phyloP scores from a whole-genome alignment of 2,329 filamentous ascomycete genomes.

The Apiospora marii region DNA sequence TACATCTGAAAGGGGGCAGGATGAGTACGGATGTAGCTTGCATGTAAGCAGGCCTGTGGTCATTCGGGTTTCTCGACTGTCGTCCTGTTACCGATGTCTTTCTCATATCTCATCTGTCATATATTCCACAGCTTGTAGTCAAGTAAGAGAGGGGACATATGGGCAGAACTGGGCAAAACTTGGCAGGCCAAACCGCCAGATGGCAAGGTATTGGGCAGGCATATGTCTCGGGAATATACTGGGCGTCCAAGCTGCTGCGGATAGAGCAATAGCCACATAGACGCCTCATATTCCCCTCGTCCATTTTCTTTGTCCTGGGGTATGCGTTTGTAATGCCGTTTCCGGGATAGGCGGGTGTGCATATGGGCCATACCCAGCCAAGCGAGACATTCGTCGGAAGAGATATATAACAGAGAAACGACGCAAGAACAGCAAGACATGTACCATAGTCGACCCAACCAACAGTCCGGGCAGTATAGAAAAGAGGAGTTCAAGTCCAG shows the following conservation, averaged over 20 bases:
- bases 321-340: constrained; percentile 20
- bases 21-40: constrained; percentile 7
- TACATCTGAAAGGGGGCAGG: constrained; percentile 14
- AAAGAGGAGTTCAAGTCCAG: not conserved
- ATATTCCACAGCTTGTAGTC: not conserved
- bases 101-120: constrained; percentile 17
- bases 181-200: not conserved
- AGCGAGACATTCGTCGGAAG: constrained; percentile 15
- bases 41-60: not conserved
- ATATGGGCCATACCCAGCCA: constrained; percentile 4
- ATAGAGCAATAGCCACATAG: constrained; percentile 27
- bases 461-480: not conserved
- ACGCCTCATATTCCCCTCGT: constrained; percentile 27
- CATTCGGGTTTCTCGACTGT: not conserved
- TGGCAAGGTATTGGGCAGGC: not conserved
- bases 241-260: constrained; percentile 38
- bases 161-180: not conserved
- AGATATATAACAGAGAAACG: constrained; percentile 1
- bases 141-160: not conserved
- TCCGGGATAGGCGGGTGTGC: constrained; percentile 9
- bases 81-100: too few relatives aligned
- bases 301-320: constrained; percentile 18
- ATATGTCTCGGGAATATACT: constrained; percentile 52
- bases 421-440: not conserved
- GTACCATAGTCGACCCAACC: constrained; percentile 8